These are phyloP conservation scores for Vicia villosa DNA, from an alignment of 306 rosid species.

Conservation along the genomic window DNA sequence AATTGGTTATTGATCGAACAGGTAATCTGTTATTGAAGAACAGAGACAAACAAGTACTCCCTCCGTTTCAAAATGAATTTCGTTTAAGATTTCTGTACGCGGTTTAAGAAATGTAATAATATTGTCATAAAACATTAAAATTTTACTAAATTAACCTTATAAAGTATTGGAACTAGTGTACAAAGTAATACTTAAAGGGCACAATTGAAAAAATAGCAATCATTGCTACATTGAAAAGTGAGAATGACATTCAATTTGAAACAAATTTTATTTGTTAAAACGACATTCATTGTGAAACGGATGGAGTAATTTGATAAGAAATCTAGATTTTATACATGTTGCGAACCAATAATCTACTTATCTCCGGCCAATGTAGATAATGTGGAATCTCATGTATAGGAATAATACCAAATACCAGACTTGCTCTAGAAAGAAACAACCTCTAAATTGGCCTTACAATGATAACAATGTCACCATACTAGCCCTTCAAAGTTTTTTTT, in stretches of 20 bases:
- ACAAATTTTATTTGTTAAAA: too few species aligned
- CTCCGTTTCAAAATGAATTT: too few species aligned
- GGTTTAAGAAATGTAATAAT: too few species aligned
- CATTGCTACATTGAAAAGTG: too few species aligned
- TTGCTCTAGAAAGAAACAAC: not conserved
- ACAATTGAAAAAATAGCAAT: too few species aligned
- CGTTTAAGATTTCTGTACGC: too few species aligned
- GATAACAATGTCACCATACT: not conserved
- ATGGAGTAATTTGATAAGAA: not conserved
- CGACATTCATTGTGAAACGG: too few species aligned
- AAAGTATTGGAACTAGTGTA: too few species aligned
- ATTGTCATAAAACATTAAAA: too few species aligned
- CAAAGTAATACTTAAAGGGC: too few species aligned
- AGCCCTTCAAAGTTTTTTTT: not conserved
- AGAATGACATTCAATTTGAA: too few species aligned
- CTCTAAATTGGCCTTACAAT: not conserved
- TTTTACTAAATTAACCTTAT: too few species aligned
- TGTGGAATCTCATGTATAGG: not conserved
- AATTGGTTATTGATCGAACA: conserved; percentile 4
- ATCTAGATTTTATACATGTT: not conserved
- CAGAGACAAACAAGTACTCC: not conserved
- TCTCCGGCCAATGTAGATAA: not conserved
- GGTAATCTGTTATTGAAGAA: not conserved
- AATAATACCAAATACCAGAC: not conserved
- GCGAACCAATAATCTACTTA: not conserved